These are phyloP conservation scores for Leucogyrophana mollusca DNA, from an alignment of 768 basidiomycete genomes.

Conservation along the genomic window DNA sequence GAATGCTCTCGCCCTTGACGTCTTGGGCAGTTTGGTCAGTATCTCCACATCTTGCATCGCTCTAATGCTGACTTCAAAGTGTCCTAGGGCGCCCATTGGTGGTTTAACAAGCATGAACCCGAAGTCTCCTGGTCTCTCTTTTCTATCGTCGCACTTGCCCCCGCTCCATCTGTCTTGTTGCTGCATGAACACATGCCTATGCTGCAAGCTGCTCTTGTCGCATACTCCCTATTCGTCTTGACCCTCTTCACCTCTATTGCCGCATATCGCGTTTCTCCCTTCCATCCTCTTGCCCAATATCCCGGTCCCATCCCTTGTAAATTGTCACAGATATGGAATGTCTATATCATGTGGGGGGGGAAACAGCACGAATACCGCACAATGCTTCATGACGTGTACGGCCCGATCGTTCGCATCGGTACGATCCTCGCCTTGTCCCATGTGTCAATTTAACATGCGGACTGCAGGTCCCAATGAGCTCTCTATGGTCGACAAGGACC, in stretches of 20 bases:
- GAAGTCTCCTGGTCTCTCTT: no score
- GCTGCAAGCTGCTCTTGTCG: background rate
- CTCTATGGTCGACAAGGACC: conserved; percentile 14
- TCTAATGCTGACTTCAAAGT: no score
- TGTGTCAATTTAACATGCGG: background rate
- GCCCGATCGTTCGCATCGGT: conserved; percentile 21
- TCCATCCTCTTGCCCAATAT: conserved; percentile 50
- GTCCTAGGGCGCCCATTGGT: no score
- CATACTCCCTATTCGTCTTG: conserved; percentile 10
- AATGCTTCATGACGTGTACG: conserved; percentile 17
- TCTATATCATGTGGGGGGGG: conserved; percentile 19
- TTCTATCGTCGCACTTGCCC: background rate
- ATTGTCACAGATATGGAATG: conserved; percentile 32
- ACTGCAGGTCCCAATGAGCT: conserved; percentile 27
- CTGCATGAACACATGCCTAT: background rate
- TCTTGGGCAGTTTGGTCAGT: no score
- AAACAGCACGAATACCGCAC: conserved; percentile 26
- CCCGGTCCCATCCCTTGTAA: conserved; percentile 47
- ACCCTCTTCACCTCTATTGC: conserved; percentile 21
- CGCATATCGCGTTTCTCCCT: conserved; percentile 50
- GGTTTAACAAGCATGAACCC: no score
- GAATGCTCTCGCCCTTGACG: no score
- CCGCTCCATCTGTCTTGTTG: background rate
- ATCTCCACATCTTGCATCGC: no score
- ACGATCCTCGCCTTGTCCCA: background rate